phyloP scores from a whole-genome alignment of 129 eudicot species.

The Cynara cardunculus region DNA sequence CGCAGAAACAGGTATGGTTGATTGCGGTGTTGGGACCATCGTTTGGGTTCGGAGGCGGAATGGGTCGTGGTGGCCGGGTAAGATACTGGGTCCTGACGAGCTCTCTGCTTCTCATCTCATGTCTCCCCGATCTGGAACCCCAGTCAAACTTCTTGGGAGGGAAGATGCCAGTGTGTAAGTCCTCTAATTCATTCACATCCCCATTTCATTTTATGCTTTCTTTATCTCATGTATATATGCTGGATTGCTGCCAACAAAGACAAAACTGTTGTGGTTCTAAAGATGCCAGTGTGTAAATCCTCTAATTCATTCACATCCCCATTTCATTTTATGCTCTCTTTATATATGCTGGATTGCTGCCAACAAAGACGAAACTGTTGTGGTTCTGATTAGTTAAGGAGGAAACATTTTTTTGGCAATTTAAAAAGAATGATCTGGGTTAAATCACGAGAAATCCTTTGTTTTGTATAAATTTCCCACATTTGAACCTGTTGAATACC shows the following conservation, averaged over 20 bases:
- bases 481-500: neutral
- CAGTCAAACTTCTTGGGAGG: conserved; percentile 96
- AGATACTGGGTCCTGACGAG: conserved; percentile 86
- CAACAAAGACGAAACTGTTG: neutral
- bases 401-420: neutral
- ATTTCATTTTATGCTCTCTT: neutral
- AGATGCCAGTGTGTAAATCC: conserved; percentile 96
- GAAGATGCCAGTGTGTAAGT: conserved; percentile 99
- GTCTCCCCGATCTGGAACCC: conserved; percentile 99
- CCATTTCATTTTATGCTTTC: neutral
- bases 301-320: neutral
- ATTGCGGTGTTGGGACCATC: conserved; percentile 74
- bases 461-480: neutral
- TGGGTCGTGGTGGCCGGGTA: conserved; percentile 99
- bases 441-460: neutral
- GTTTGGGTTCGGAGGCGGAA: conserved; percentile 97
- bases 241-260: conserved; percentile 1
- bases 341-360: neutral
- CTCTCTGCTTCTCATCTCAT: conserved; percentile 79
- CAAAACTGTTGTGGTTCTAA: conserved; percentile 18
- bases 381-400: neutral
- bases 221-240: neutral
- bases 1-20: conserved; percentile 47
- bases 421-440: neutral
- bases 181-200: neutral